These are phyloP conservation scores for Acanthamoeba pearcei DNA, from an alignment of 208 protist genomes.

Conservation along the genomic window DNA sequence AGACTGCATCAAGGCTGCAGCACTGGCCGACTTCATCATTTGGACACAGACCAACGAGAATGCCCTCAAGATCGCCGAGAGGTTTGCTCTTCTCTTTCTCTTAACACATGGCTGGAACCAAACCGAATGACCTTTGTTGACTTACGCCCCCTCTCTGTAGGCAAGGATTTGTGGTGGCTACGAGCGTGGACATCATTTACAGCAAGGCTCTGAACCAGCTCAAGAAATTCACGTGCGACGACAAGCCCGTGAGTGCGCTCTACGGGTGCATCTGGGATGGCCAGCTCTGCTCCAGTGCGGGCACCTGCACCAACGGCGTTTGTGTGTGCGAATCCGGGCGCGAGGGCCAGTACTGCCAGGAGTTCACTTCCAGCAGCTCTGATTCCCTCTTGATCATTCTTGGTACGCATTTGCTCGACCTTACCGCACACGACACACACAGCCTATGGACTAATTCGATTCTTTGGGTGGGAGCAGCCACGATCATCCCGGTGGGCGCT, in stretches of 20 bases:
- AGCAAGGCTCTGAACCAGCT: not conserved
- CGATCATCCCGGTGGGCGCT: not conserved
- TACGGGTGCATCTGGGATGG: not conserved
- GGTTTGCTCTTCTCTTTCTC: not conserved
- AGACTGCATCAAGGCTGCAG: not conserved
- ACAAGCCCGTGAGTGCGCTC: not conserved
- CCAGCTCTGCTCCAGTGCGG: not conserved
- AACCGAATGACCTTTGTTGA: no score
- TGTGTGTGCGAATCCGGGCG: not conserved
- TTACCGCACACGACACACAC: not conserved
- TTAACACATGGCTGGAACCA: no score
- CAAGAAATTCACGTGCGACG: not conserved
- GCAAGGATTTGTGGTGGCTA: not conserved
- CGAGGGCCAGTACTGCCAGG: constrained; percentile 1
- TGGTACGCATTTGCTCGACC: not conserved
- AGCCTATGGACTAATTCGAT: not conserved
- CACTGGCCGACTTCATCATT: not conserved
- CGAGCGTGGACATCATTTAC: not conserved
- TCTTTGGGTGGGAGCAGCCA: not conserved
- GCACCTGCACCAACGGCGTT: not conserved
- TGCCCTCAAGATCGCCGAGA: not conserved
- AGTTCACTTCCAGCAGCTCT: not conserved
- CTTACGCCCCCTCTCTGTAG: not conserved
- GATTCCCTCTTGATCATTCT: not conserved
- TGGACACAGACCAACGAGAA: not conserved